Conservation (phyloP, 768 basidiomycete genomes). For the Mycena metata region DNA sequence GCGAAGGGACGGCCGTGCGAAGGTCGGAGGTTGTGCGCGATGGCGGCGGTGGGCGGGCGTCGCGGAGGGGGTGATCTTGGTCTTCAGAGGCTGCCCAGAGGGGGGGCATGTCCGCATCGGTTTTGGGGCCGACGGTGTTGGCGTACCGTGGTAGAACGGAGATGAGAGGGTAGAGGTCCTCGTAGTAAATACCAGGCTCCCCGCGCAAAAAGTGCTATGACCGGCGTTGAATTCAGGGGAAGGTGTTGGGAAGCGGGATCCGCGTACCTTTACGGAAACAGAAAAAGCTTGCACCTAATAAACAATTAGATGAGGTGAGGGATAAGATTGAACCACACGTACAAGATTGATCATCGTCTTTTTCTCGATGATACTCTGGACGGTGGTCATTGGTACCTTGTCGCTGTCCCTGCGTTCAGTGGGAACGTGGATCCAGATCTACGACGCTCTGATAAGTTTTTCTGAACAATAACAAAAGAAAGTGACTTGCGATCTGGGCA, state of each 20-base stretch:
- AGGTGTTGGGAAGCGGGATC: background rate
- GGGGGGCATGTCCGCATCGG: conserved; percentile 64
- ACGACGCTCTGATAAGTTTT: background rate
- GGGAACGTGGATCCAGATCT: conserved; percentile 73
- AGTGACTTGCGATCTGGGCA: conserved; percentile 64
- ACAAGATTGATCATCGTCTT: conserved; percentile 81
- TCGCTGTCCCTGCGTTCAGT: conserved; percentile 55
- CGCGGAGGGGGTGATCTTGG: conserved; percentile 40
- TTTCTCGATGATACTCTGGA: conserved; percentile 75
- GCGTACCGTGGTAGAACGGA: conserved; percentile 76
- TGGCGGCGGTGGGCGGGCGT: conserved; percentile 30
- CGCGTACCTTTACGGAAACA: conserved; percentile 72
- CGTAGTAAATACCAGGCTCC: conserved; percentile 78
- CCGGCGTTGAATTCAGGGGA: background rate
- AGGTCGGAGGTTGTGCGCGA: conserved; percentile 14
- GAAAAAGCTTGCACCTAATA: conserved; percentile 76
- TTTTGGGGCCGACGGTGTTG: conserved; percentile 42
- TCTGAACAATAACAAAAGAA: conserved; percentile 14
- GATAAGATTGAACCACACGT: conserved; percentile 32
- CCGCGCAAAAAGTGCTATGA: conserved; percentile 71
- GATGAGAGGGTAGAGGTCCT: conserved; percentile 81
- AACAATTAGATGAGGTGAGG: background rate
- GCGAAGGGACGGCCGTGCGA: conserved; percentile 16
- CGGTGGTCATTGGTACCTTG: conserved; percentile 45
- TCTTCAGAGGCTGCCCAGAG: conserved; percentile 66